Evolutionary conservation across 1,284 basidiomycete genomes (phyloP), one percentile per base, ranked within the genome.

Genomic region (Tranzscheliella williamsii): DNA sequence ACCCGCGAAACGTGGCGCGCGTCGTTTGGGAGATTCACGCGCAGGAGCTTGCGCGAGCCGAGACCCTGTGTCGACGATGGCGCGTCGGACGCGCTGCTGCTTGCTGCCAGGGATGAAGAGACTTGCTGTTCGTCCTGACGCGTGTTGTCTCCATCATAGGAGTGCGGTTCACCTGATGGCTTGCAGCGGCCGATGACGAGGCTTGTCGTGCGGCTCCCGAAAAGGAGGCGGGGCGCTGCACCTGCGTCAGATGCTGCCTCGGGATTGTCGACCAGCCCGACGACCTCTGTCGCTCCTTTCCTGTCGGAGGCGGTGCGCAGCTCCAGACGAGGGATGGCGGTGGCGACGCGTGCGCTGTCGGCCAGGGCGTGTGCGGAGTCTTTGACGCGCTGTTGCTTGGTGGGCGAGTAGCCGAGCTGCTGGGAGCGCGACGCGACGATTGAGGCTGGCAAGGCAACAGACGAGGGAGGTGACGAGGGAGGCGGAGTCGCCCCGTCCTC

Each of bases 1-100:
- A 67, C 42, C 17, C 75, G 65, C 31, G 65, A 70, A 22, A 73
- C 73, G 46, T 76, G 72, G 21, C 61, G 58, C 6, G 73, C 73
- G 5, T 53, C 48, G 31, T 58, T 58, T 17, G 75, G 70, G 7
- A 76, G 60, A 21, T 60, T 49, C 32, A 74, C 61, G 20, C 61
- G 55, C 16, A 62, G 44, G 22, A 60, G 38, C 13, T 55, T 63
- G 33, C 56, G 61, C 22, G 63, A 38, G 30, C 70, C 73, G 1
- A 72, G 42, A 18, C 53, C 49, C 16, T 57, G 50, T 46, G 52
- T 47, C 15, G 53, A 52, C 24, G 43, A 32, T 30, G 47, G 43
- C n/a, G 49, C 48, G 24, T 62, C 58, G 37, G 26, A 35, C n/a
- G 32, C 32, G 5, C 46, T 11, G 13, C 37, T 33, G 32, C 22